A percentile compares a stretch with the other conserved stretches of the same genome.
phyloP scores from a whole-genome alignment of 192 early-diverging fungal species.

The Ambispora gerdemannii region DNA sequence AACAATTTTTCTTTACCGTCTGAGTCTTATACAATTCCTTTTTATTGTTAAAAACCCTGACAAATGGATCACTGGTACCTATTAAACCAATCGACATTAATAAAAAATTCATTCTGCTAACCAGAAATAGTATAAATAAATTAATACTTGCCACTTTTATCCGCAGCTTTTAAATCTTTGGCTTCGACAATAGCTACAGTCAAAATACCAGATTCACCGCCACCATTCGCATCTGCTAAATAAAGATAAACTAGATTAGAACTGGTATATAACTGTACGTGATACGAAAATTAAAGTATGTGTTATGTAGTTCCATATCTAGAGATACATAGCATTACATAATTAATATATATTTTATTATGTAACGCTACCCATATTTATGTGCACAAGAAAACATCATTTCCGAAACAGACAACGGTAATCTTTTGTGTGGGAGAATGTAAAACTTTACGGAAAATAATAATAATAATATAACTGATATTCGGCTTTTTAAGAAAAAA shows the following conservation, averaged over 20 bases:
- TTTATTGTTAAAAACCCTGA: constrained; percentile 54
- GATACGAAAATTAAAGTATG: neutral
- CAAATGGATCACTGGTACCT: constrained; percentile 71
- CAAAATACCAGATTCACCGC: constrained; percentile 38
- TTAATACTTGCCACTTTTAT: constrained; percentile 37
- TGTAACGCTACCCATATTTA: neutral
- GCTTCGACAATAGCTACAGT: constrained; percentile 47
- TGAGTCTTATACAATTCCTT: constrained; percentile 66
- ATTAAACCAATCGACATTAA: constrained; percentile 35
- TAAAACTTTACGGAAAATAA: too few relatives aligned
- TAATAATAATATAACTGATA: too few relatives aligned
- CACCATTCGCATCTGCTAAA: neutral
- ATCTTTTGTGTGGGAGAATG: too few relatives aligned
- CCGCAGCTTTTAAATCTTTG: constrained; percentile 43
- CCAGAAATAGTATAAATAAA: constrained; percentile 23
- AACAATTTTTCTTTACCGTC: constrained; percentile 65
- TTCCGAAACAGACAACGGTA: too few relatives aligned
- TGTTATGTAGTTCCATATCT: neutral
- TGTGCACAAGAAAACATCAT: neutral
- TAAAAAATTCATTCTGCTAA: constrained; percentile 34
- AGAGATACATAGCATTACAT: neutral
- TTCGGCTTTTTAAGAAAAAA: too few relatives aligned
- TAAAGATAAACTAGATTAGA: neutral
- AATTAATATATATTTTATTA: neutral
- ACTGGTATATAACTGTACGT: neutral